Conservation (phyloP, 2,329 filamentous ascomycete species). For the Microcyclospora tardicrescens region DNA sequence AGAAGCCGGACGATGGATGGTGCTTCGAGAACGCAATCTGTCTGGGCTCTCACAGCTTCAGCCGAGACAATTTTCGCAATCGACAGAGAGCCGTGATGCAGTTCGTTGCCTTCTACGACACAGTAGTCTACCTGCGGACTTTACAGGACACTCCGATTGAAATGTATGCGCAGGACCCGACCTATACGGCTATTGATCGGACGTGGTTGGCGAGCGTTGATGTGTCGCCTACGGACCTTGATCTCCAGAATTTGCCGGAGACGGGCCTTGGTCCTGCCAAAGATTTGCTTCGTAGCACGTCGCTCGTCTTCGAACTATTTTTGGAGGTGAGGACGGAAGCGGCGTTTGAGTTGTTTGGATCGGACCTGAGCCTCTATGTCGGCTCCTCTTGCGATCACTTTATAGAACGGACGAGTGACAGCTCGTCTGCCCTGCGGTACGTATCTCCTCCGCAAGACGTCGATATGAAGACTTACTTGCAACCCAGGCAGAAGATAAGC, state of each 20-base stretch:
- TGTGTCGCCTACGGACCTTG: too few relatives aligned
- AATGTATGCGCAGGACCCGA: conserved; percentile 18
- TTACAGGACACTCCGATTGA: conserved; percentile 2
- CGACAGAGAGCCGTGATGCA: conserved; percentile 21
- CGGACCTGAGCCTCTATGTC: conserved; percentile 10
- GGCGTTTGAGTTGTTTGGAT: conserved; percentile 4
- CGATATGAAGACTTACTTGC: too few relatives aligned
- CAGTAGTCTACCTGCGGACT: conserved; percentile 7
- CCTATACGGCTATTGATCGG: conserved; percentile 16
- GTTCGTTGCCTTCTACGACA: conserved; percentile 19
- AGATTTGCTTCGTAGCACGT: conserved; percentile 4
- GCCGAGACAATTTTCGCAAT: conserved; percentile 16
- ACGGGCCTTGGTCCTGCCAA: not conserved
- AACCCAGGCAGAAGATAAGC: too few relatives aligned
- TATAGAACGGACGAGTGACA: too few relatives aligned
- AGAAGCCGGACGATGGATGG: conserved; percentile 12
- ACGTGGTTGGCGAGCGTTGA: conserved; percentile 11
- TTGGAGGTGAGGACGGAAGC: conserved; percentile 11
- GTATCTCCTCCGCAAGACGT: too few relatives aligned
- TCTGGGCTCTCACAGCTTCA: conserved; percentile 20
- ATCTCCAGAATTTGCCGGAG: too few relatives aligned
- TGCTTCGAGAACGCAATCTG: conserved; percentile 17
- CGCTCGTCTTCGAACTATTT: conserved; percentile 16
- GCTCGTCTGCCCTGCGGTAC: too few relatives aligned
- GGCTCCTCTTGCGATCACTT: too few relatives aligned